Conservation (phyloP, 2,329 filamentous ascomycete genomes). For the Fusarium domesticum region DNA sequence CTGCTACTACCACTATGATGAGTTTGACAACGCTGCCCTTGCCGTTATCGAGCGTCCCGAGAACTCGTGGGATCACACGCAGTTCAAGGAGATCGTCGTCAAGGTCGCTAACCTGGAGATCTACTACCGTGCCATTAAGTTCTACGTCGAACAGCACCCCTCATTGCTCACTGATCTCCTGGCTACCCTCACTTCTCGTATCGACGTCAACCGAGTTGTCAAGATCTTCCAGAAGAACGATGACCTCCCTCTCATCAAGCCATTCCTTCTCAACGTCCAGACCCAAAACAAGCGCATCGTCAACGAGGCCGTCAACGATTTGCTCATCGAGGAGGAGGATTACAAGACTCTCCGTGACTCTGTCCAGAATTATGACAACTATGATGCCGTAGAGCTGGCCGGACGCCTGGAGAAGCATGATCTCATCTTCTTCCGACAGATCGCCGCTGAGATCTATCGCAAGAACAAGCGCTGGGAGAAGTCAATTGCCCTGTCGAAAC, state of each 20-base stretch:
- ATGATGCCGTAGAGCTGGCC: conserved; percentile 90
- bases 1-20: conserved; percentile 97
- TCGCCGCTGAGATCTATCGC: conserved; percentile 96
- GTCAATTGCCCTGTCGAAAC: conserved; percentile 94
- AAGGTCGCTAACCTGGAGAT: conserved; percentile 99
- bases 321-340: conserved; percentile 97
- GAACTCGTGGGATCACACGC: conserved; percentile 98
- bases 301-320: conserved; percentile 96
- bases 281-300: conserved; percentile 96
- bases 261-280: conserved; percentile 95
- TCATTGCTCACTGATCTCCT: conserved; percentile 93
- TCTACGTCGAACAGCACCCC: conserved; percentile 96
- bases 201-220: conserved; percentile 98
- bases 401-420: conserved; percentile 95
- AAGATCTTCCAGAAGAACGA: conserved; percentile 99
- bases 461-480: conserved; percentile 99
- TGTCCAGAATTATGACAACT: conserved; percentile 98
- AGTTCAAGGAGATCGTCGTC: conserved; percentile 97
- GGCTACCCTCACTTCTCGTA: conserved; percentile 84
- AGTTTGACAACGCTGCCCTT: conserved; percentile 94
- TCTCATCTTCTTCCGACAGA: conserved; percentile 97
- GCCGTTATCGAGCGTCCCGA: conserved; percentile 97
- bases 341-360: conserved; percentile 98
- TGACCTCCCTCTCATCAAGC: conserved; percentile 97
- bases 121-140: conserved; percentile 95